Conservation (phyloP, 257 asterid species). For the Thymus mandschuricus region DNA sequence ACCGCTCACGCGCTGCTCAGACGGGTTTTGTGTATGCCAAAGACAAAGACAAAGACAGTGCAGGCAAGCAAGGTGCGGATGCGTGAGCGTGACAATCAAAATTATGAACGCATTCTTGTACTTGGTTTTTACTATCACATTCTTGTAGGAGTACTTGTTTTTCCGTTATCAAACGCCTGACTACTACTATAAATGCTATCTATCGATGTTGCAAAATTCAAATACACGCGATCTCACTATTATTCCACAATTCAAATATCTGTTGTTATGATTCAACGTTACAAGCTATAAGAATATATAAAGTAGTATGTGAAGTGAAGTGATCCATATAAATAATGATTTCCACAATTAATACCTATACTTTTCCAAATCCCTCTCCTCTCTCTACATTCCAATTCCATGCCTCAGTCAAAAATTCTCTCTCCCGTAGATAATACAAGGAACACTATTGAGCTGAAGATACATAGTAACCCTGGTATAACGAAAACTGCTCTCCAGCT, state of each 20-base stretch:
- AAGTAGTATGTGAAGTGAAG: not conserved
- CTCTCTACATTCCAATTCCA: not conserved
- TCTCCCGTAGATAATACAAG: constrained; percentile 75
- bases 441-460: constrained; percentile 73
- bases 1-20: constrained; percentile 41
- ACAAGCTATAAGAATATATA: constrained; percentile 17
- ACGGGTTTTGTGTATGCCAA: constrained; percentile 56
- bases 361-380: not conserved
- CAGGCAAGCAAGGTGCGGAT: not conserved
- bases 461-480: constrained; percentile 81
- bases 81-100: not conserved
- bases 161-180: too few relatives aligned
- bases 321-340: not conserved
- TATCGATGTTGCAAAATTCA: too few relatives aligned
- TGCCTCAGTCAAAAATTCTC: constrained; percentile 74
- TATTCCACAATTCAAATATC: not conserved
- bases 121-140: too few relatives aligned
- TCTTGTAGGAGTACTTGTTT: too few relatives aligned
- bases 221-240: not conserved
- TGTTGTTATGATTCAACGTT: constrained; percentile 12
- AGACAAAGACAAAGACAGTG: constrained; percentile 57
- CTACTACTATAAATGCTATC: not conserved
- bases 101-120: too few relatives aligned
- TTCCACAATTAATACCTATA: constrained; percentile 23
- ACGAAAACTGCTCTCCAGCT: constrained; percentile 77